Conservation (phyloP, 2,329 filamentous ascomycete genomes). For the Paracamarosporium sp. region DNA sequence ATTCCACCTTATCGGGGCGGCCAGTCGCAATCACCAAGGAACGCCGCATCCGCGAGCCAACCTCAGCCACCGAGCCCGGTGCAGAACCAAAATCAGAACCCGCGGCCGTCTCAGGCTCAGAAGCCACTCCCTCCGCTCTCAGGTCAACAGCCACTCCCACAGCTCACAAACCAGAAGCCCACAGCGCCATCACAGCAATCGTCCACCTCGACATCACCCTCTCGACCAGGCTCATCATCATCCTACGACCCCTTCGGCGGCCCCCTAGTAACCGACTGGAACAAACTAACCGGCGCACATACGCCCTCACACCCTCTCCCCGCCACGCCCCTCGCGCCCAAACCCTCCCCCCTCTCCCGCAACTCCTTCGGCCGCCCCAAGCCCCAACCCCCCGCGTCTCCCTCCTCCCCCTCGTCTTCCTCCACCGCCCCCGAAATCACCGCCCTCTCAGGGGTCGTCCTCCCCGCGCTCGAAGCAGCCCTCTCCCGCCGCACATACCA, state of each 20-base stretch:
- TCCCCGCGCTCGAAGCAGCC: conserved; percentile 90
- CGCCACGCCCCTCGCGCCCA: conserved; percentile 13
- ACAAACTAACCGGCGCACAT: conserved; percentile 12
- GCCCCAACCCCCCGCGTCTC: conserved; percentile 13
- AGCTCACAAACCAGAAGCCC: conserved; percentile 32
- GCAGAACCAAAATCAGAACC: conserved; percentile 16
- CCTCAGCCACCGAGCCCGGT: conserved; percentile 30
- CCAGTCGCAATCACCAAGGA: conserved; percentile 20
- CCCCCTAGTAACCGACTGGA: conserved; percentile 24
- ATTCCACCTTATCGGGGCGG: conserved; percentile 43
- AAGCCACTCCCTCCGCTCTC: conserved; percentile 28
- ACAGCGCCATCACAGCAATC: conserved; percentile 31
- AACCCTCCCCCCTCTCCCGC: conserved; percentile 30
- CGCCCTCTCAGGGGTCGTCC: conserved; percentile 86
- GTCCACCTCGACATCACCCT: conserved; percentile 18
- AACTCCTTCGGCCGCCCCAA: conserved; percentile 40
- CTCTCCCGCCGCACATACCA: conserved; percentile 76
- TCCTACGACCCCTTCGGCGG: conserved; percentile 40
- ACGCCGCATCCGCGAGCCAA: conserved; percentile 26
- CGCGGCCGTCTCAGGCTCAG: conserved; percentile 17
- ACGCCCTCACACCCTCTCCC: conserved; percentile 13
- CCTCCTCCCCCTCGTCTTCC: conserved; percentile 21
- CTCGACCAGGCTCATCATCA: conserved; percentile 29
- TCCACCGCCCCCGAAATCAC: conserved; percentile 72
- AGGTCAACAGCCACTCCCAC: conserved; percentile 33